Percentiles rank a stretch among this genome's conserved stretches.
phyloP scores from a whole-genome alignment of 371 early-diverging fungal genomes.

The Mucor saturninus region DNA sequence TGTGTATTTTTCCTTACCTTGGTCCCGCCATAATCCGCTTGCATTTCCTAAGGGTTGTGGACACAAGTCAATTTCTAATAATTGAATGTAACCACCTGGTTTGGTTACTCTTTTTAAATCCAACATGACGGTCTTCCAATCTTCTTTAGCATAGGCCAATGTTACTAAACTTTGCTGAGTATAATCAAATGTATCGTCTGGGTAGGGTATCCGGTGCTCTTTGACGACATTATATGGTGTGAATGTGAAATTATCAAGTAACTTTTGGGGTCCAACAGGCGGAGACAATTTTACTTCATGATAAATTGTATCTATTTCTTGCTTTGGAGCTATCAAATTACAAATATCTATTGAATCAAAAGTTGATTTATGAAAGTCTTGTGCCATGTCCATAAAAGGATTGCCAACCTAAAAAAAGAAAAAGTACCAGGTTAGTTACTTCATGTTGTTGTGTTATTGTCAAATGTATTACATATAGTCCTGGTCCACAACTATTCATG shows the following conservation, averaged over 20 bases:
- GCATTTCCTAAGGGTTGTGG: conserved; percentile 16
- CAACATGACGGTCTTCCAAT: conserved; percentile 18
- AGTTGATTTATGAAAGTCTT: conserved; percentile 23
- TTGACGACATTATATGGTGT: conserved; percentile 14
- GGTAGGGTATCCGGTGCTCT: conserved; percentile 16
- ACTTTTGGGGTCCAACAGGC: neutral
- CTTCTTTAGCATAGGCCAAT: conserved; percentile 12
- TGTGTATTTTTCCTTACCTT: conserved; percentile 4
- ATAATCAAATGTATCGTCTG: conserved; percentile 24
- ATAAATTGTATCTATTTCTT: neutral
- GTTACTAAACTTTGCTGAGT: conserved; percentile 9
- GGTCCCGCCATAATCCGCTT: conserved; percentile 18
- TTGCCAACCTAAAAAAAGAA: conserved; percentile 20
- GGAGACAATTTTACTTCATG: neutral
- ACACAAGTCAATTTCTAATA: conserved; percentile 23
- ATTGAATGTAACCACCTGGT: conserved; percentile 34
- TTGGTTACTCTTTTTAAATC: conserved; percentile 9
- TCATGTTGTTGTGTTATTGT: neutral
- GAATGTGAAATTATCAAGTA: conserved; percentile 17
- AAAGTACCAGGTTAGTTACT: neutral
- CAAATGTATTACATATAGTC: conserved; percentile 24
- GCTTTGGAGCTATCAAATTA: conserved; percentile 4
- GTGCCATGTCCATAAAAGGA: conserved; percentile 27
- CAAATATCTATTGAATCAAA: conserved; percentile 18
- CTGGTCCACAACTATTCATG: conserved; percentile 24